Evolutionary conservation across 2,329 filamentous ascomycete species (phyloP), one percentile per base, ranked within the genome.

Genomic region (Cadophora sp.): DNA sequence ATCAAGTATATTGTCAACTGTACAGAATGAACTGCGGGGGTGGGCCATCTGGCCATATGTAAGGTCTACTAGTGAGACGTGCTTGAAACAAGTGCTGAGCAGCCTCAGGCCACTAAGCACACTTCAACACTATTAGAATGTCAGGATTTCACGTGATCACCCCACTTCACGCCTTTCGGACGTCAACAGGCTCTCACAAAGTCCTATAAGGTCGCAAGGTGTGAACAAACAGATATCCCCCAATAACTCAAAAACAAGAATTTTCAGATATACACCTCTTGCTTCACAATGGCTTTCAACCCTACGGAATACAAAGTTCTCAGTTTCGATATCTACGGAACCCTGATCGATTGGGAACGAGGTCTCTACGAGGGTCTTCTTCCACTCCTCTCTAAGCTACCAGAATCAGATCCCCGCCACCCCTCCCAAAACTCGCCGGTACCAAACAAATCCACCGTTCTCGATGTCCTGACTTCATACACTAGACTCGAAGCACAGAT

Each of bases 301-400:
- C 70, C 68, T 2, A 72, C 55, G 33, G 53, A 59, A 16, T 73
- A 65, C 64, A 73, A 73, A 64, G 65, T 70, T 43, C 67, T 73
- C 41, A 68, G 66, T 56, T 73, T 94, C 79, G 91, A 95, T 79
- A 88, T 91, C 81, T 94, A 92, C 78, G 91, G 91, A 77, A 95
- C 92, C 0, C 84, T 94, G 3, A 87, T 94, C 68, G 90, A 94
- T 81, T 93, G 90, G 91, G 89, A 93, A 77, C 76, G 80, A n/a
- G 90, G 90, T 66, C 84, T 93, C 65, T 78, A 84, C 61, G 71
- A 78, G 2, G 82, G 84, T 3, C 82, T 93, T 1, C 73, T 78
- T 27, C 82, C 85, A 0, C 67, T 73, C 36, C 50, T 72, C 58
- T 66, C 65, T 18, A 64, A 68, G 33, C 66, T 73, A n/a, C 66